Base-by-base conservation (phyloP, 2,329 filamentous ascomycete genomes). In the Huntiella abstrusa region DNA sequence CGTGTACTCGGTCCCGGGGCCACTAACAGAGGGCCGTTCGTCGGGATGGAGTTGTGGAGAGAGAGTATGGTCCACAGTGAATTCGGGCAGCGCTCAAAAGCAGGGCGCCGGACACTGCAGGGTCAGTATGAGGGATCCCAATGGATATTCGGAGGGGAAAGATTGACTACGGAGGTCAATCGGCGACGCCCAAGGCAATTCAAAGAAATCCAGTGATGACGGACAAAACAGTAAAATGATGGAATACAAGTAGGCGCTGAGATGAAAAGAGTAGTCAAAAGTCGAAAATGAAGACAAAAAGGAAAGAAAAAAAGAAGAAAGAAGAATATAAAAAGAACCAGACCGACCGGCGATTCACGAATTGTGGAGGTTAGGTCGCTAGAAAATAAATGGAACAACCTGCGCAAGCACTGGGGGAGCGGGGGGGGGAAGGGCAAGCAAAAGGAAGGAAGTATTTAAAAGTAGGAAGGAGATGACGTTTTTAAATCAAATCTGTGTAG, bases 21-120 rank as follows among this genome's bases (percentile, higher is more conserved):
- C 48, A 22, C 41, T 43, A 12, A 19, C 44, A 49, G 48, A 36
- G 38, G 48, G 48, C 41, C 44, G 48, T 32, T 49, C 48, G 48
- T 49, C 48, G 22, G 44, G 43, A 47, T 43, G 43, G 34, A 47
- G 48, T 41, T 45, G 48, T 47, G 47, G 47, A 49, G 48, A 46
- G 35, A 46, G 48, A 47, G 41, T 44, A 49, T 35, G 43, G 41
- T 49, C 48, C 48, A 49, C 48, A 15, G 17, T 49, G 35, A 36
- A 16, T 22, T 15, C 17, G 39, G 35, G 10, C 48, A 45, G 44
- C 48, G 48, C 48, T 49, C 48, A 49, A 44, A 49, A 46, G 48
- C 48, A 49, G 48, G 48, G 48, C 48, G 48, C 48, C 48, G 44
- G 19, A 28, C 45, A 45, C 47, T 49, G 47, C 47, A 32, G 33